Evolutionary conservation across 768 basidiomycete species (phyloP).

Genomic region (Hydnomerulius pinastri): DNA sequence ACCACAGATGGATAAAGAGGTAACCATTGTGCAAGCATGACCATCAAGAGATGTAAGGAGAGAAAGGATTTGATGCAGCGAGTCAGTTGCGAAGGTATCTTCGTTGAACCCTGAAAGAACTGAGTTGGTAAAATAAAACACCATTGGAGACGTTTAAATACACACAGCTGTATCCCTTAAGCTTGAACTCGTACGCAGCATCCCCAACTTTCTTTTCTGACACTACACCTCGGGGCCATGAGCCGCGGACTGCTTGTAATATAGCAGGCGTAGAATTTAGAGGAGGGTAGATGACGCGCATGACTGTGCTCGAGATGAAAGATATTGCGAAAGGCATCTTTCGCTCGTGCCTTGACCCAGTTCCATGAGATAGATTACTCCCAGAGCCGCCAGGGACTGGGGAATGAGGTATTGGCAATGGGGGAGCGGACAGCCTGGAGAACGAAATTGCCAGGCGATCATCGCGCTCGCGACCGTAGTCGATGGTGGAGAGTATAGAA

Average conservation of each 20-base stretch:
- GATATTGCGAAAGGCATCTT: conserved; percentile 70
- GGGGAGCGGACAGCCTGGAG: conserved; percentile 46
- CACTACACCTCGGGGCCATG: conserved; percentile 80
- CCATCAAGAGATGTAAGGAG: conserved; percentile 67
- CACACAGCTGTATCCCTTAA: conserved; percentile 80
- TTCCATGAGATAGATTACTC: conserved; percentile 39
- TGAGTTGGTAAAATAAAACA: conserved; percentile 19
- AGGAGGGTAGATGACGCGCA: conserved; percentile 79
- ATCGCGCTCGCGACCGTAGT: conserved; percentile 77
- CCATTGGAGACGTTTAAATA: conserved; percentile 15
- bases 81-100: conserved; percentile 74
- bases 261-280: conserved; percentile 77
- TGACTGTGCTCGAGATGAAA: conserved; percentile 62
- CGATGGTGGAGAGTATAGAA: conserved; percentile 64
- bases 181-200: conserved; percentile 75
- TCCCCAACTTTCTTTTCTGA: conserved; percentile 76
- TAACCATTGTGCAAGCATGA: conserved; percentile 65
- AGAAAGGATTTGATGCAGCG: conserved; percentile 67
- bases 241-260: conserved; percentile 71
- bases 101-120: conserved; percentile 68
- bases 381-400: conserved; percentile 42
- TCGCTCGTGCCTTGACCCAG: conserved; percentile 31
- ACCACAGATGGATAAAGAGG: conserved; percentile 70
- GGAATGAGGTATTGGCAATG: conserved; percentile 40
- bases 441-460: conserved; percentile 74